These are phyloP conservation scores for Camellia lanceoleosa DNA, from an alignment of 148 eudicot species.

Conservation along the genomic window DNA sequence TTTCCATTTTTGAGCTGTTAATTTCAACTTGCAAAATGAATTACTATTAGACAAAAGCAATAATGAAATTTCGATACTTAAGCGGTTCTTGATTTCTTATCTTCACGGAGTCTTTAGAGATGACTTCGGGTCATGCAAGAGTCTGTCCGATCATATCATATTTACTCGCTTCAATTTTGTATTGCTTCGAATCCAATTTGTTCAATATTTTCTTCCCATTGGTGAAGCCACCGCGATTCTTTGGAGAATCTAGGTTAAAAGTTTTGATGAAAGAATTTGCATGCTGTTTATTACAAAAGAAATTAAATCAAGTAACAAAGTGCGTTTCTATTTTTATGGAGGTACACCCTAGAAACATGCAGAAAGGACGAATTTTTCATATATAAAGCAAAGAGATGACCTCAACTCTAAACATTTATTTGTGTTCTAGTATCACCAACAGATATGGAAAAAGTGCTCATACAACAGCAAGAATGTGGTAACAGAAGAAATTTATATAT, in stretches of 20 bases:
- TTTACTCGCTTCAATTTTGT: neutral
- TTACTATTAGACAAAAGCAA: neutral
- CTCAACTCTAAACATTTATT: too few species aligned
- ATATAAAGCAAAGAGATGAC: neutral
- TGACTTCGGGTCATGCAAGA: neutral
- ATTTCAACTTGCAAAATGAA: neutral
- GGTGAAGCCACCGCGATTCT: neutral
- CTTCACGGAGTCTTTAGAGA: neutral
- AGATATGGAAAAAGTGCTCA: neutral
- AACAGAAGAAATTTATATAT: too few species aligned
- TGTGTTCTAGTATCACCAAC: too few species aligned
- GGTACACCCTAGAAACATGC: neutral
- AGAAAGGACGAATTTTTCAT: neutral
- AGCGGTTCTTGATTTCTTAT: neutral
- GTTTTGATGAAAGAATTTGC: neutral
- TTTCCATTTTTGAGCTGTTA: neutral
- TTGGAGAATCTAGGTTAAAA: neutral
- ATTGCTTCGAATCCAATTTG: neutral
- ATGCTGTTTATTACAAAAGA: constrained; percentile 20
- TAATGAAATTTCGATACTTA: neutral
- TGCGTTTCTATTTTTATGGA: neutral
- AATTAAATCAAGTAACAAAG: neutral
- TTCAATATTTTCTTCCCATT: neutral
- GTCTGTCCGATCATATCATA: neutral
- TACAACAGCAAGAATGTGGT: neutral